Base-by-base conservation (phyloP, 148 eudicot species). In the Silene conica region DNA sequence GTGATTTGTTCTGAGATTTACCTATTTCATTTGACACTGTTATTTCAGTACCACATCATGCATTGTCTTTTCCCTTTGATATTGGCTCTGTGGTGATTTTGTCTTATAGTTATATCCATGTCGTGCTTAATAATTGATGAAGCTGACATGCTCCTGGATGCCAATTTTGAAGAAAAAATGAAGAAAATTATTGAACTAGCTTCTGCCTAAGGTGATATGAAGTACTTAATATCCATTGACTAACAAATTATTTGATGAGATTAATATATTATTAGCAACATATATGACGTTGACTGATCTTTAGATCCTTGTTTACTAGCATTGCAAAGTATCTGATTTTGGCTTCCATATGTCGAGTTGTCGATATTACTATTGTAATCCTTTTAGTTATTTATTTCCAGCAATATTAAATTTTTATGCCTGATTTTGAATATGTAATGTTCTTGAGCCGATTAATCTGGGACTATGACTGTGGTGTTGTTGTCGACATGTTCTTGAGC, bases 141-240 rank as follows among this genome's bases (percentile, higher is more conserved):
- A 86, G 99, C 97, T 73, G 99, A 96, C 77, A 80, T 97, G 80
- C 90, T 96, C 28, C 72, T 96, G 86, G 97, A 96, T 84, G 87
- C 89, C 34, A 96, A 96, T 74, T 96, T 96, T 81, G 97, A 92
- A 80, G 97, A 90, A 73, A 97, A 96, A 71, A 87, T 96, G 97
- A 86, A 83, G 84, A 87, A 96, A 73, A 92, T 96, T 63, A 84
- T 92, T 61, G 90, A n/a, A n/a, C n/a, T n/a, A 82, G 62, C 78
- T 92, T 80, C 79, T 96, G 65, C 99, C 99, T 3, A 96, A 89
- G 99, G 99, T 89, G 55, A 48, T 50, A 13, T 4, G 2, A 50
- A 50, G 34, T n/a, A 11, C 8, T 3, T 10, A 4, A 22, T 69
- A 1, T 14, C 16, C 48, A 21, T 22, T 1, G 18, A 46, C 55